Base-by-base conservation (phyloP, 163 green algal genomes). In the Coccomyxa subellipsoidea region DNA sequence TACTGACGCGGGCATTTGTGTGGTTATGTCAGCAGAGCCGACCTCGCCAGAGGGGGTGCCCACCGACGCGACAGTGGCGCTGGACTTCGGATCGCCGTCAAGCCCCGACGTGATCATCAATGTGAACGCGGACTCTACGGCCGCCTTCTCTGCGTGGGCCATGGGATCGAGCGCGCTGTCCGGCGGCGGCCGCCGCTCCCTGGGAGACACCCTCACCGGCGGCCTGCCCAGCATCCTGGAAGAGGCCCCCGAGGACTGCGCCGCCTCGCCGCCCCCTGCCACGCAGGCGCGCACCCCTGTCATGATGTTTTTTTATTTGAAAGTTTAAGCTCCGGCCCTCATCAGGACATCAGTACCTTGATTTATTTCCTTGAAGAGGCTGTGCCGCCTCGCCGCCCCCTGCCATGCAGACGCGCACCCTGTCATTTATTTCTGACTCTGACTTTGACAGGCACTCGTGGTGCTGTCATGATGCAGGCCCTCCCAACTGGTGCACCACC, bases 121-220 rank as follows among this genome's bases (percentile, higher is more conserved):
- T 31, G 69, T 83, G 15, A 75, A 79, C 9, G 79, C 79, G 0
- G 79, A 83, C 38, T 59, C 38, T 32, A 83, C 79, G 0, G 70
- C 70, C 35, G 79, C 79, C 27, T 35, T 83, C 79, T 78, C 79
- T 23, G 69, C 69, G 5, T 83, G 79, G 79, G 79, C 79, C 69
- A 83, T 83, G 79, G 79, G 78, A n/a, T n/a, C 18, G 35, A 6
- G 23, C 27, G 66, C n/a, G 21, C 66, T 34, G 29, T 23, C 66
- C 18, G 35, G 75, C 39, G 29, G 47, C 40, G 15, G 76, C 18
- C 38, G 29, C 15, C 38, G 76, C 38, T 32, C 47, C 15, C 47
- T 59, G 36, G 36, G 36, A 34, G 29, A 37, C 72, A 54, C 36
- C 34, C 21, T 59, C 15, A 59, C 47, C 47, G 47, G 47, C 47